Evolutionary conservation across 1,284 basidiomycete genomes (phyloP).

Genomic region (Fistulinella staudtii): DNA sequence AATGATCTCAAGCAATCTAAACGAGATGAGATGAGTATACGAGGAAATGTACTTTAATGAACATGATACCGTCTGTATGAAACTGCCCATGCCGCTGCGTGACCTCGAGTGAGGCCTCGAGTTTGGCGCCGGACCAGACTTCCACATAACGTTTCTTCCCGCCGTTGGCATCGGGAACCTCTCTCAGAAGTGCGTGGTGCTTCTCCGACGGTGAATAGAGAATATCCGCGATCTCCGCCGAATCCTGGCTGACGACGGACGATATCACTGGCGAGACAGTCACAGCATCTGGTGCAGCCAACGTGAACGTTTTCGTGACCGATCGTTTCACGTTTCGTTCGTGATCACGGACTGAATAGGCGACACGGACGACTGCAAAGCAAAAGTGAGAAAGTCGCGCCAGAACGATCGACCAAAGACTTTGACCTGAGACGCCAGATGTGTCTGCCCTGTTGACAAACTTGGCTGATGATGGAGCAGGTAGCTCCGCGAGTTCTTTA

Average conservation of each 20-base stretch:
- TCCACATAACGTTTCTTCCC: constrained; percentile 55
- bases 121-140: constrained; percentile 47
- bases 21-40: not conserved
- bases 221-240: constrained; percentile 41
- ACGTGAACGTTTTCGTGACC: constrained; percentile 40
- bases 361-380: constrained; percentile 39
- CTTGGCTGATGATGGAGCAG: constrained; percentile 27
- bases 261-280: constrained; percentile 17
- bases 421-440: constrained; percentile 16
- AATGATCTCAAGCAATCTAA: constrained; percentile 47
- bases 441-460: constrained; percentile 13
- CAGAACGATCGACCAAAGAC: not conserved
- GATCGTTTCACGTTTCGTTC: constrained; percentile 45
- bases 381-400: not conserved
- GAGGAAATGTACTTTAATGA: not conserved
- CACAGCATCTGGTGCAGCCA: constrained; percentile 10
- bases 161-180: constrained; percentile 28
- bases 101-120: constrained; percentile 50
- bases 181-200: constrained; percentile 46
- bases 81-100: constrained; percentile 57
- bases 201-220: constrained; percentile 44
- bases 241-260: constrained; percentile 35
- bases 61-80: constrained; percentile 52
- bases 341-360: constrained; percentile 46
- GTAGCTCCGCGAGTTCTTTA: constrained; percentile 43